Evolutionary conservation across 2,329 filamentous ascomycete genomes (phyloP), one percentile per base, ranked within the genome.

Genomic region (Beauveria brongniartii): DNA sequence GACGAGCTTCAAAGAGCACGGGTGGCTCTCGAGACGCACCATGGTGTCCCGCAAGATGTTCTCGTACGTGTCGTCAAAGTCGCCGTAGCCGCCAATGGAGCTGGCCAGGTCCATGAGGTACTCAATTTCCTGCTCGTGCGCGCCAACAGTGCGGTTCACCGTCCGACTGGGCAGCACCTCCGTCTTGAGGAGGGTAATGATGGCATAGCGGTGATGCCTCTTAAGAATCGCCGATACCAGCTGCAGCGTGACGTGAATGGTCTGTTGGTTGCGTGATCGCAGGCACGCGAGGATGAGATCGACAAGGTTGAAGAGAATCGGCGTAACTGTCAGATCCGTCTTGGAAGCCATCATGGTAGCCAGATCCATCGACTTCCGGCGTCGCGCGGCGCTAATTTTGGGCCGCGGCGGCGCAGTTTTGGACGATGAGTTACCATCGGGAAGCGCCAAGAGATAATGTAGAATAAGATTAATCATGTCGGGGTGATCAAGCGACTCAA

Each of bases 401-500:
- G 84, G 83, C 54, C 77, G 77, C 5, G 74, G 69, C 22, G 70
- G 70, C 5, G 73, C 67, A 6, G 69, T 68, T 1, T 70, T 69
- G 3, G 75, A 69, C 48, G 78, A 65, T 7, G 75, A 70, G 2
- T 64, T 65, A 1, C 65, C 64, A 61, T 89, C 88, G 1, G 90
- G 88, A 9, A 96, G 82, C 18, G 91, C 93, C 34, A 99, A 80
- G 1, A 99, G 82, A 71, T 97, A 99, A 66, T 92, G 90, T 6
- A 99, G 82, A 58, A 97, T 94, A 63, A 96, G 88, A 66, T 96
- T 90, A 62, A 97, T 91, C 78, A 99, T 88, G 69, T 97, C 92
- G 8, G 91, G 90, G 71, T 97, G 92, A 64, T 97, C 91, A 16
- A 99, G 80, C 0, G 91, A 89, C 71, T 97, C 92, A 6, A 99